Percentiles rank a stretch among this genome's conserved stretches.
phyloP scores from a whole-genome alignment of 768 basidiomycete species.

The Serendipita sp. region DNA sequence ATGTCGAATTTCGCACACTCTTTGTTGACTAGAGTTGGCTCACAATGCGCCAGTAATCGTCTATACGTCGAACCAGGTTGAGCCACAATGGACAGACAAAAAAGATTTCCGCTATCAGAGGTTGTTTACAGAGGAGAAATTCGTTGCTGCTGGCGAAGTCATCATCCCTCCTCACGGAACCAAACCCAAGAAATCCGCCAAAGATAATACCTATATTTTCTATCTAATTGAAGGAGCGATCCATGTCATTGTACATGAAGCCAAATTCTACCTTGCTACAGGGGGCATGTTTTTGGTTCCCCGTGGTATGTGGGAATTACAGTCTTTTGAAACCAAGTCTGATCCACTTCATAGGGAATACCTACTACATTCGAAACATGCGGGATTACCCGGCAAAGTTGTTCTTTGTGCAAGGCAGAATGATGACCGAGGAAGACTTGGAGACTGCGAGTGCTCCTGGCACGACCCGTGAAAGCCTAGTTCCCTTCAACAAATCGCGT shows the following conservation, averaged over 20 bases:
- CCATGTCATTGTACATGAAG: constrained; percentile 67
- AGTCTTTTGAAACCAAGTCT: background rate
- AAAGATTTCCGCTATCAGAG: constrained; percentile 76
- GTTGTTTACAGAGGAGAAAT: constrained; percentile 80
- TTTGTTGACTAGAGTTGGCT: constrained; percentile 2
- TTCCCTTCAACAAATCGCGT: no score
- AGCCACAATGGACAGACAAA: constrained; percentile 42
- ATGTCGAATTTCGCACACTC: constrained; percentile 23
- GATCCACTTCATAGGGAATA: constrained; percentile 45
- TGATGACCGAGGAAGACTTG: constrained; percentile 21
- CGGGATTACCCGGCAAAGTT: constrained; percentile 60
- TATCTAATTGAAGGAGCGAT: constrained; percentile 82
- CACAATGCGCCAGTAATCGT: constrained; percentile 44
- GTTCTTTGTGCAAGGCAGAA: constrained; percentile 82
- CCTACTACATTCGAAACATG: constrained; percentile 82
- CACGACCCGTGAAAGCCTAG: no score
- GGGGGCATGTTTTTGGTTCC: constrained; percentile 87
- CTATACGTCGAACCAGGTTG: constrained; percentile 54
- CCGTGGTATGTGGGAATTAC: constrained; percentile 39
- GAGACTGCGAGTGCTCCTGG: background rate
- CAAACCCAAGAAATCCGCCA: constrained; percentile 78
- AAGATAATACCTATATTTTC: constrained; percentile 76
- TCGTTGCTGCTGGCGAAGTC: constrained; percentile 81
- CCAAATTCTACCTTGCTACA: constrained; percentile 57
- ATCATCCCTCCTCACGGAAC: constrained; percentile 60